Percentiles rank a stretch among this genome's conserved stretches.
Conservation (phyloP, 805 yeast genomes). For the Lipomyces starkeyi region DNA sequence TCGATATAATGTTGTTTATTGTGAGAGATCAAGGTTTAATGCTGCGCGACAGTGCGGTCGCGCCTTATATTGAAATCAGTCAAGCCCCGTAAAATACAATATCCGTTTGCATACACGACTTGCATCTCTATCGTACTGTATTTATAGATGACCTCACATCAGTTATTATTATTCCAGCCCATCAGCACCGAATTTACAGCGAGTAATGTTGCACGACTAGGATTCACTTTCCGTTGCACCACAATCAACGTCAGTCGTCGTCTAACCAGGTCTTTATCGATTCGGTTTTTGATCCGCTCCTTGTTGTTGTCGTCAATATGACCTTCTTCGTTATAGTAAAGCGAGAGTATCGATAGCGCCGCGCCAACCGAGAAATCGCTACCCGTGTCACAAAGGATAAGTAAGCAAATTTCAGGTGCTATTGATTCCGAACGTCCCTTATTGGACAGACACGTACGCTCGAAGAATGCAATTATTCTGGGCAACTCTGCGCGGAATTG, state of each 20-base stretch:
- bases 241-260: constrained; percentile 61
- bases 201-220: constrained; percentile 78
- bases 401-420: constrained; percentile 39
- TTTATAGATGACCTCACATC: neutral
- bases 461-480: constrained; percentile 47
- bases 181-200: constrained; percentile 66
- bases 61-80: neutral
- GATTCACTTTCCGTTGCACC: constrained; percentile 62
- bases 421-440: neutral
- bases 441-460: constrained; percentile 14
- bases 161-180: constrained; percentile 44
- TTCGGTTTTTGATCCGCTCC: constrained; percentile 35
- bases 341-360: constrained; percentile 58
- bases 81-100: neutral
- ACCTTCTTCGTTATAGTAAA: constrained; percentile 55
- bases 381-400: constrained; percentile 68
- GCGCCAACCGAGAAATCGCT: constrained; percentile 71
- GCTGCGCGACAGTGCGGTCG: too few species aligned
- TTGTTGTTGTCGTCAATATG: constrained; percentile 3
- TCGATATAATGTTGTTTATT: neutral
- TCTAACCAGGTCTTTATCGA: constrained; percentile 60
- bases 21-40: neutral
- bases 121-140: neutral
- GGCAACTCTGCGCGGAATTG: constrained; percentile 58
- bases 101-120: neutral